Conservation (phyloP, 2,329 filamentous ascomycete species). For the Diaporthe ampelina region DNA sequence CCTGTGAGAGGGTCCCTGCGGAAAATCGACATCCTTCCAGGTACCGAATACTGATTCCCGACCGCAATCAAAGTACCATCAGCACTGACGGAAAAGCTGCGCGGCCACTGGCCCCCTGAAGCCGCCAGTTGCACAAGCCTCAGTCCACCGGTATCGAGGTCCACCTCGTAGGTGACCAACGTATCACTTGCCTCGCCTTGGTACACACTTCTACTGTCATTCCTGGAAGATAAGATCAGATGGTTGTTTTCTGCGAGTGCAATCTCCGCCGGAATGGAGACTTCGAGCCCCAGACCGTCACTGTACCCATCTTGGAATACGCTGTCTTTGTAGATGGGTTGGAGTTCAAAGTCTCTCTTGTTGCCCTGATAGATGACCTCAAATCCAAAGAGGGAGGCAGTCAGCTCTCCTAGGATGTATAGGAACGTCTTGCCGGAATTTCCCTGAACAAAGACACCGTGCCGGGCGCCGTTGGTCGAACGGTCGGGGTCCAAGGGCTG, state of each 20-base stretch:
- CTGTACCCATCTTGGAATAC: neutral
- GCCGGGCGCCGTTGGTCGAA: neutral
- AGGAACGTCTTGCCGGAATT: neutral
- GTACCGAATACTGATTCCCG: neutral
- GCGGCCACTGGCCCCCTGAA: slow-evolving; percentile 1
- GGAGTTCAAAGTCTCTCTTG: neutral
- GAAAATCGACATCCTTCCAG: neutral
- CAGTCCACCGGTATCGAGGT: slow-evolving; percentile 4
- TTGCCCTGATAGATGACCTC: neutral
- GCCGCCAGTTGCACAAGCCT: neutral
- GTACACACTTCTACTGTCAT: neutral
- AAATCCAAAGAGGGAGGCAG: neutral
- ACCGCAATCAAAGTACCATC: neutral
- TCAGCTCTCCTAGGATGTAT: slow-evolving; percentile 1
- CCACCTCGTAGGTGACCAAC: neutral
- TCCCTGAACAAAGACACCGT: neutral
- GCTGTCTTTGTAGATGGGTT: slow-evolving; percentile 4
- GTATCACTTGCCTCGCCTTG: neutral
- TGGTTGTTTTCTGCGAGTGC: neutral
- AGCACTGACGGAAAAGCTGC: neutral
- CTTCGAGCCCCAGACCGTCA: neutral
- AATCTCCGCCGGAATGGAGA: slow-evolving; percentile 3
- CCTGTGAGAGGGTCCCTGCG: neutral
- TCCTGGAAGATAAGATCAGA: neutral
- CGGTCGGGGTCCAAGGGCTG: neutral